phyloP scores from a whole-genome alignment of 768 basidiomycete genomes.

The Auricularia sp. region DNA sequence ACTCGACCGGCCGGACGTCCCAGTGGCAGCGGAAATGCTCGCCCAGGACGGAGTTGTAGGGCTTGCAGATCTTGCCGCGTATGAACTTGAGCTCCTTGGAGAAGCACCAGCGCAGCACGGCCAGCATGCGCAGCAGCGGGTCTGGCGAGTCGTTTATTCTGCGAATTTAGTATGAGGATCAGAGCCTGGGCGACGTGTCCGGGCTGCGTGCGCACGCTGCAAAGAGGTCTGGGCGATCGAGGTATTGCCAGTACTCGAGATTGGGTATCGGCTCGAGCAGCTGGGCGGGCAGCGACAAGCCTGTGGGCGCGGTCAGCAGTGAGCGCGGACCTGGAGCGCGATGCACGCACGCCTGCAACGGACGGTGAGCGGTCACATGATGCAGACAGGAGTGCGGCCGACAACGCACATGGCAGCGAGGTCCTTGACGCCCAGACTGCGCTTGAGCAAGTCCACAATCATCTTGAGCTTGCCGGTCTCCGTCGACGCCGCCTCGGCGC shows the following conservation, averaged over 20 bases:
- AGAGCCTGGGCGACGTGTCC: neutral
- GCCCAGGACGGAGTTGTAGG: slow-evolving; percentile 79
- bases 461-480: slow-evolving; percentile 92
- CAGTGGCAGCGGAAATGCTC: slow-evolving; percentile 86
- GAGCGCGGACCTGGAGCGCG: neutral
- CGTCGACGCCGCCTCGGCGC: slow-evolving; percentile 23
- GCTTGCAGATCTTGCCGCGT: slow-evolving; percentile 88
- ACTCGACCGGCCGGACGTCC: slow-evolving; percentile 59
- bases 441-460: slow-evolving; percentile 85
- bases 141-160: slow-evolving; percentile 90
- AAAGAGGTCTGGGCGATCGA: slow-evolving; percentile 86
- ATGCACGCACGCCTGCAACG: slow-evolving; percentile 1
- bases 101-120: slow-evolving; percentile 77
- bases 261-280: slow-evolving; percentile 91
- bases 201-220: slow-evolving; percentile 56
- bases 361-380: slow-evolving; percentile 3
- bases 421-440: slow-evolving; percentile 87
- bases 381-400: neutral
- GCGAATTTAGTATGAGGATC: neutral
- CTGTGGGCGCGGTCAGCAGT: slow-evolving; percentile 29
- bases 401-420: slow-evolving; percentile 78
- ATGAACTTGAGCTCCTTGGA: slow-evolving; percentile 93
- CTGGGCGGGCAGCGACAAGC: slow-evolving; percentile 87
- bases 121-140: slow-evolving; percentile 92
- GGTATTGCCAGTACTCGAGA: slow-evolving; percentile 88